Evolutionary conservation across 345 rosid genomes (phyloP).

Genomic region (Draba incana): DNA sequence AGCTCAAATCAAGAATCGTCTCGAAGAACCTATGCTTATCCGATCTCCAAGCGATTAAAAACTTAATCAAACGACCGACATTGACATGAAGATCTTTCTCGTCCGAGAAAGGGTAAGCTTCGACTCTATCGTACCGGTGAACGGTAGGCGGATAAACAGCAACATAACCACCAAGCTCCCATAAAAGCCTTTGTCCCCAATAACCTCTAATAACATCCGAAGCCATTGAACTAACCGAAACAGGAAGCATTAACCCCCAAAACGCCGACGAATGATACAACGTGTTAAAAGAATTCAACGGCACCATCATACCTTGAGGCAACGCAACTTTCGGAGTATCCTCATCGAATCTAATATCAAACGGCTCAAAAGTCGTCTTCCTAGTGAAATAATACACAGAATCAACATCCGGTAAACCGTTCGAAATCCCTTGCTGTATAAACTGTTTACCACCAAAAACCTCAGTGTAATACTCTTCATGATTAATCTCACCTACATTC

Average conservation of each 20-base stretch:
- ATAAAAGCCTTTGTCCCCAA: slow-evolving; percentile 92
- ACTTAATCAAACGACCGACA: slow-evolving; percentile 81
- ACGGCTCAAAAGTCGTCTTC: slow-evolving; percentile 72
- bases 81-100: slow-evolving; percentile 98
- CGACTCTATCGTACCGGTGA: slow-evolving; percentile 74
- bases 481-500: slow-evolving; percentile 81
- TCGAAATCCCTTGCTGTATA: slow-evolving; percentile 93
- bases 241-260: slow-evolving; percentile 98
- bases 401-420: slow-evolving; percentile 96
- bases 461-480: slow-evolving; percentile 89
- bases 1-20: slow-evolving; percentile 83
- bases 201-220: slow-evolving; percentile 95
- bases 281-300: slow-evolving; percentile 87
- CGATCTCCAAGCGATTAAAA: slow-evolving; percentile 89
- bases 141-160: slow-evolving; percentile 91
- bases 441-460: slow-evolving; percentile 89
- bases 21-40: slow-evolving; percentile 78
- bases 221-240: slow-evolving; percentile 94
- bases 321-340: slow-evolving; percentile 88
- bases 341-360: slow-evolving; percentile 87
- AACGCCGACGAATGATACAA: slow-evolving; percentile 89
- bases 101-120: slow-evolving; percentile 87
- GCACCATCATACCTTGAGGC: slow-evolving; percentile 95
- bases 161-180: slow-evolving; percentile 95
- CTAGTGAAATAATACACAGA: slow-evolving; percentile 90